Percentiles rank a stretch among this genome's conserved stretches.
These are phyloP conservation scores for Lycium ferocissimum DNA, from an alignment of 257 asterid species.

Conservation along the genomic window DNA sequence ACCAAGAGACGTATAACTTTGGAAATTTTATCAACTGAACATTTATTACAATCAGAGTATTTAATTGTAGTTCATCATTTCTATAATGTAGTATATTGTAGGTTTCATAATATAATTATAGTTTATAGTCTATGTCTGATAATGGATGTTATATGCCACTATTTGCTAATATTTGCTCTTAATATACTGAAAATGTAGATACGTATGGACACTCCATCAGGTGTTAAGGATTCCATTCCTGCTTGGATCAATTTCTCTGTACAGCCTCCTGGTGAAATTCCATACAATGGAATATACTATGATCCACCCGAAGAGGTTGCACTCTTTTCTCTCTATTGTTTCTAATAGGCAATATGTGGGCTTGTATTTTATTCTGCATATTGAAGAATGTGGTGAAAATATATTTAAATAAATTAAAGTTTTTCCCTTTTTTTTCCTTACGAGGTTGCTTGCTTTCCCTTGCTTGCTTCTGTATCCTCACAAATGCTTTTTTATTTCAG, in stretches of 20 bases:
- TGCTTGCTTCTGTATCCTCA: not conserved
- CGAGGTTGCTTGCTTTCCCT: not conserved
- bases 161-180: constrained; percentile 29
- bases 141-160: not conserved
- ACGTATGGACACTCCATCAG: constrained; percentile 98
- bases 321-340: constrained; percentile 9
- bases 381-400: not conserved
- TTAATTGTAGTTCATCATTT: not conserved
- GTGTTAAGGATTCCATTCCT: constrained; percentile 95
- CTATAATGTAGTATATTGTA: not conserved
- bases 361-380: not conserved
- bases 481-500: constrained; percentile 25
- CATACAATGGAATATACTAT: constrained; percentile 89
- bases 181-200: constrained; percentile 60
- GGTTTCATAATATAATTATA: not conserved
- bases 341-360: not conserved
- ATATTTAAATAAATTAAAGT: no score
- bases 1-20: no score
- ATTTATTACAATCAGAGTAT: no score
- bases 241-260: constrained; percentile 98
- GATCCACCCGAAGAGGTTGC: constrained; percentile 97
- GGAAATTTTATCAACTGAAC: no score
- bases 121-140: not conserved
- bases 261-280: constrained; percentile 97
- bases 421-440: not conserved